These are phyloP conservation scores for Backusella parvicylindrica DNA, from an alignment of 192 early-diverging fungal species.

Conservation along the genomic window DNA sequence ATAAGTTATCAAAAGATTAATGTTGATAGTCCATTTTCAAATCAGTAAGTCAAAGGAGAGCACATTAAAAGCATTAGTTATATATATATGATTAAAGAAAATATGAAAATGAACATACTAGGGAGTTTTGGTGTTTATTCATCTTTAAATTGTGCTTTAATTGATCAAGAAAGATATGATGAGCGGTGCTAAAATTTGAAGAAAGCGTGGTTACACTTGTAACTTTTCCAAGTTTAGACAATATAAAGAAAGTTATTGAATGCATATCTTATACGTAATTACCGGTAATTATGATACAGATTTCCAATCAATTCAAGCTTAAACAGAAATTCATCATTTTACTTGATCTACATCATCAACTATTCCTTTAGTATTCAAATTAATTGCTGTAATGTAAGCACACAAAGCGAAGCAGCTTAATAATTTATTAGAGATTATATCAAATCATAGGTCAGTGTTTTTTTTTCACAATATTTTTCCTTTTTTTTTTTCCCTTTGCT, in stretches of 20 bases:
- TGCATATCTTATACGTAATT: background rate
- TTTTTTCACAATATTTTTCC: background rate
- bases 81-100: background rate
- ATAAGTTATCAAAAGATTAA: background rate
- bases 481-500: background rate
- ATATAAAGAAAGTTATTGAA: background rate
- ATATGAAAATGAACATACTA: background rate
- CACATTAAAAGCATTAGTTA: background rate
- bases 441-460: background rate
- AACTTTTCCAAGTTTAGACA: background rate
- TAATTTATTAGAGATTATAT: background rate
- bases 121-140: background rate
- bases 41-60: background rate
- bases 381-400: background rate
- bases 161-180: background rate
- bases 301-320: background rate
- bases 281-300: background rate
- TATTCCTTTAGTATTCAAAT: background rate
- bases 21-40: background rate
- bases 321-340: background rate
- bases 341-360: background rate
- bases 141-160: background rate
- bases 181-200: background rate
- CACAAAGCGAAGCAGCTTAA: background rate
- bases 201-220: background rate